These are phyloP conservation scores for Stygiomarasmius scandens DNA, from an alignment of 1,284 basidiomycete genomes.

Conservation along the genomic window DNA sequence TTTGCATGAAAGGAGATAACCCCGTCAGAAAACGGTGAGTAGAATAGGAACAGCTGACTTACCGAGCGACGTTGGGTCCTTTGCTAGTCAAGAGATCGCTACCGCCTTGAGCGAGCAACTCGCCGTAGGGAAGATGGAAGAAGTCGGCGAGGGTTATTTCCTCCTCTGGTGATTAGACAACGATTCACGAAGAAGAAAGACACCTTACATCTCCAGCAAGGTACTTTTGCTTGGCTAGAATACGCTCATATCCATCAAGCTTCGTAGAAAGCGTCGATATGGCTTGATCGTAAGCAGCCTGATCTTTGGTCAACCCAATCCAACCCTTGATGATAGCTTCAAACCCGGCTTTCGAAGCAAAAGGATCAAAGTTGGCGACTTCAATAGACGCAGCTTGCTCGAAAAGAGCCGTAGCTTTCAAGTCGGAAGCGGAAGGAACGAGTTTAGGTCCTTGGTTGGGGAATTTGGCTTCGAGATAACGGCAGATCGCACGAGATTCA, in stretches of 20 bases:
- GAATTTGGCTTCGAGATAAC: slow-evolving; percentile 34
- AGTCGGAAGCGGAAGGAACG: slow-evolving; percentile 34
- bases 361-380: slow-evolving; percentile 12
- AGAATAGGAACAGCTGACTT: background rate
- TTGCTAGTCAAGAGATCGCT: slow-evolving; percentile 27
- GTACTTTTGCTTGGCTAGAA: slow-evolving; percentile 54
- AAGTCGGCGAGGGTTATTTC: slow-evolving; percentile 38
- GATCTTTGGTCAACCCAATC: slow-evolving; percentile 25
- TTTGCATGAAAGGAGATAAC: background rate
- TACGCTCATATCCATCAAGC: slow-evolving; percentile 52
- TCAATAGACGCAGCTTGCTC: slow-evolving; percentile 15
- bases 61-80: slow-evolving; percentile 35
- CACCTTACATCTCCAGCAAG: slow-evolving; percentile 49
- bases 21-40: background rate
- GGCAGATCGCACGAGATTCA: slow-evolving; percentile 37
- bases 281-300: slow-evolving; percentile 32
- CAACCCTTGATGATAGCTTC: slow-evolving; percentile 51
- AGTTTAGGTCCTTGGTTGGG: slow-evolving; percentile 29
- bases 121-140: slow-evolving; percentile 35
- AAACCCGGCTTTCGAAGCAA: slow-evolving; percentile 29
- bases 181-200: background rate
- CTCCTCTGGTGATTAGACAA: slow-evolving; percentile 17
- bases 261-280: slow-evolving; percentile 37
- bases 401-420: slow-evolving; percentile 21
- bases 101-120: slow-evolving; percentile 27